phyloP scores from a whole-genome alignment of 1,284 basidiomycete genomes.

The Puccinia horiana region DNA sequence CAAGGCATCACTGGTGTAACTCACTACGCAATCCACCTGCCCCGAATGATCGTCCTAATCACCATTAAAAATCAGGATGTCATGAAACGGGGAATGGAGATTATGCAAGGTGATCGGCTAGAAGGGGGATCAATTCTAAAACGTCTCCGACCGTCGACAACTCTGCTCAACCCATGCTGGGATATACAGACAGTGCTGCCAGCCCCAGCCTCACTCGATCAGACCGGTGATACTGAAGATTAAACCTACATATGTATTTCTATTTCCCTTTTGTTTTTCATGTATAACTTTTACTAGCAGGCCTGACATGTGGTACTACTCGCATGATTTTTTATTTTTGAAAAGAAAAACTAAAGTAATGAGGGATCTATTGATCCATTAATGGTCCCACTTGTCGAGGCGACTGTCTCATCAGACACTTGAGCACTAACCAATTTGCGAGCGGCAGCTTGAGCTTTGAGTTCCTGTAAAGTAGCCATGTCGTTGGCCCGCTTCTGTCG shows the following conservation, averaged over 20 bases:
- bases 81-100: not conserved
- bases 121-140: not conserved
- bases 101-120: not conserved
- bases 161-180: not conserved
- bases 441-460: not conserved
- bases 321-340: too few relatives aligned
- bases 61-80: not conserved
- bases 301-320: too few relatives aligned
- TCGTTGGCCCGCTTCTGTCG: not conserved
- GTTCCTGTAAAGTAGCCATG: not conserved
- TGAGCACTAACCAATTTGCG: not conserved
- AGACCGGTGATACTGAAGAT: not conserved
- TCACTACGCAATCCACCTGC: constrained; percentile 13
- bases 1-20: constrained; percentile 15
- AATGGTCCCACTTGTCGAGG: not conserved
- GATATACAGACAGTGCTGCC: not conserved
- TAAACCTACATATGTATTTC: not conserved
- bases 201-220: not conserved
- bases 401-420: not conserved
- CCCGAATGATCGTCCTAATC: not conserved
- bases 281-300: too few relatives aligned
- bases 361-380: not conserved
- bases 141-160: not conserved
- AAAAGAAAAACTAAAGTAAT: not conserved
- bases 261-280: too few relatives aligned